Evolutionary conservation across 306 rosid species (phyloP).

Genomic region (Cucumis melo): DNA sequence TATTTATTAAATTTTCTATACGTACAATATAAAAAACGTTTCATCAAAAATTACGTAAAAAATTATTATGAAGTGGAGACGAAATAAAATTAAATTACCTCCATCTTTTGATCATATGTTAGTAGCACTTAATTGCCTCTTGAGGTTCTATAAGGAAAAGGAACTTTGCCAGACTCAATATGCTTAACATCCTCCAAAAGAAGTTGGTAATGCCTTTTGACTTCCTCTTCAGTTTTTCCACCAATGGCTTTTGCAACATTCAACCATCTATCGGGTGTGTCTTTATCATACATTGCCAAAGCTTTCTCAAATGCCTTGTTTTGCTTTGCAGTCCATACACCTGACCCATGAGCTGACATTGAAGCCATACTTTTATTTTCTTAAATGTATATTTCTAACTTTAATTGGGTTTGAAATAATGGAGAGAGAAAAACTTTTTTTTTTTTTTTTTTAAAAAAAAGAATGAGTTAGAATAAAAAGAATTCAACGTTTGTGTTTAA

Average conservation of each 20-base stretch:
- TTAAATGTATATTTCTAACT: not conserved
- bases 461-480: not conserved
- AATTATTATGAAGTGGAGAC: too few species aligned
- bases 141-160: slow-evolving; percentile 16
- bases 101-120: not conserved
- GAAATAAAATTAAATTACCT: not conserved
- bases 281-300: slow-evolving; percentile 25
- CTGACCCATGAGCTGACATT: slow-evolving; percentile 1
- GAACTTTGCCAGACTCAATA: slow-evolving; percentile 30
- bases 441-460: too few species aligned
- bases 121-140: not conserved
- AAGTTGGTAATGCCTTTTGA: slow-evolving; percentile 19
- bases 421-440: not conserved
- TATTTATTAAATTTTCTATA: too few species aligned
- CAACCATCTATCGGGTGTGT: slow-evolving; percentile 31
- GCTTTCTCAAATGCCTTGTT: slow-evolving; percentile 28
- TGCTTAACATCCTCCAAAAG: slow-evolving; percentile 24
- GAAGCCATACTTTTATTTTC: not conserved
- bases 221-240: slow-evolving; percentile 25
- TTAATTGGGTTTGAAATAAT: not conserved
- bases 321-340: slow-evolving; percentile 24
- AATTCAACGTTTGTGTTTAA: not conserved
- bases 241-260: slow-evolving; percentile 31
- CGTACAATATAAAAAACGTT: too few species aligned
- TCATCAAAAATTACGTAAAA: too few species aligned